Percentiles rank a stretch among this genome's conserved stretches.
Evolutionary conservation across 2,329 filamentous ascomycete genomes (phyloP).

Genomic region (Incumbomyces delicatus): DNA sequence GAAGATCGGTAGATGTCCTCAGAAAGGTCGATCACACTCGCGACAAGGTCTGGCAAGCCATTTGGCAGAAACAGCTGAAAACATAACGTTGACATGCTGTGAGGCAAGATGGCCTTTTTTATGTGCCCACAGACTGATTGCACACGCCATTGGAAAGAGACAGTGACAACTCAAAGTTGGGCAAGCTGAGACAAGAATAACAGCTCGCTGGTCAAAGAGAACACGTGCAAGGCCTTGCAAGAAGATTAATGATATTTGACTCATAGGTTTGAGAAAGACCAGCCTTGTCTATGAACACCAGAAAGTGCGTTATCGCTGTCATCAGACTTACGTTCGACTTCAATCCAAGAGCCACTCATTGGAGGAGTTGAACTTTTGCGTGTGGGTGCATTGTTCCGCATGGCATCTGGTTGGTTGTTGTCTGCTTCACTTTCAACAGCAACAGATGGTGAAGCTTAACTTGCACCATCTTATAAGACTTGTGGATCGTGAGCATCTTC

Average conservation of each 20-base stretch:
- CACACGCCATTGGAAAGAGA: slow-evolving; percentile 18
- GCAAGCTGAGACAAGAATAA: slow-evolving; percentile 7
- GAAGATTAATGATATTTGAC: not conserved
- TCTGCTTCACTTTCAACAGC: not conserved
- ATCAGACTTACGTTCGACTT: slow-evolving; percentile 6
- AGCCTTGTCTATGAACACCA: slow-evolving; percentile 14
- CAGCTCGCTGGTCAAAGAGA: not conserved
- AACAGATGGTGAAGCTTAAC: not conserved
- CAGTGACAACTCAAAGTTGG: slow-evolving; percentile 22
- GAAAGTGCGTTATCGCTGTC: slow-evolving; percentile 11
- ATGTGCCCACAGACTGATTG: slow-evolving; percentile 22
- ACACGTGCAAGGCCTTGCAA: not conserved
- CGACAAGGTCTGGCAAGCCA: slow-evolving; percentile 1
- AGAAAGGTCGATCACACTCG: slow-evolving; percentile 5
- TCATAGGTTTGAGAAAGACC: slow-evolving; percentile 17
- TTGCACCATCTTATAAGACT: not conserved
- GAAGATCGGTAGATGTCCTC: too few relatives aligned
- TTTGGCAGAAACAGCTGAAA: slow-evolving; percentile 6
- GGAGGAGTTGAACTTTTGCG: not conserved
- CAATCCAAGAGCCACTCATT: slow-evolving; percentile 3
- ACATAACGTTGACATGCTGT: slow-evolving; percentile 15
- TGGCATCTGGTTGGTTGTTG: not conserved
- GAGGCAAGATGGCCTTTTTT: slow-evolving; percentile 14
- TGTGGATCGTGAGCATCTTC: not conserved
- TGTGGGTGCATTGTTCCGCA: not conserved